Evolutionary conservation across 306 rosid genomes (phyloP).

Genomic region (Begonia masoniana): DNA sequence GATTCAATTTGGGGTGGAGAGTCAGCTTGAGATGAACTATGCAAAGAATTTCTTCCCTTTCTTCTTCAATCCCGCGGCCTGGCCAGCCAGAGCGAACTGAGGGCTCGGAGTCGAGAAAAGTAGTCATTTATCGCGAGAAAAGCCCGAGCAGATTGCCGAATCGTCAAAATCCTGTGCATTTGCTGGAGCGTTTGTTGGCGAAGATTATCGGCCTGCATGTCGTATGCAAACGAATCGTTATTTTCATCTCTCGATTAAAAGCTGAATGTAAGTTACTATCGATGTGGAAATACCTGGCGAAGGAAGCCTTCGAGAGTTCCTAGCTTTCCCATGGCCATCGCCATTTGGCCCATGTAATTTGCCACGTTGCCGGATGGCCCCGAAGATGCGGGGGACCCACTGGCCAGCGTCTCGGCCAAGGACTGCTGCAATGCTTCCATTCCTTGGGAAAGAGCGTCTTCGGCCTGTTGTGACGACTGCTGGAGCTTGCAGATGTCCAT

Average conservation of each 20-base stretch:
- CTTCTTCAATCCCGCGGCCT: conserved; percentile 56
- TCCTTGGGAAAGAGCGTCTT: conserved; percentile 93
- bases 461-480: conserved; percentile 94
- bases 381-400: conserved; percentile 57
- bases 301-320: conserved; percentile 95
- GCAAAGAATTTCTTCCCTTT: too few species aligned
- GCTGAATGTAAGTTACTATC: too few species aligned
- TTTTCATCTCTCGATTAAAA: too few species aligned
- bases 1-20: too few species aligned
- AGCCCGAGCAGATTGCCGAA: conserved; percentile 79
- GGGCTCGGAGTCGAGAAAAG: conserved; percentile 70
- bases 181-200: conserved; percentile 86
- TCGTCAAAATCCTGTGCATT: conserved; percentile 83
- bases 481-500: conserved; percentile 79
- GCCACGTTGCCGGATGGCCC: conserved; percentile 80
- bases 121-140: conserved; percentile 73
- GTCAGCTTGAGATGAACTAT: too few species aligned
- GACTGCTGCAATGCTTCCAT: conserved; percentile 99
- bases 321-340: conserved; percentile 98
- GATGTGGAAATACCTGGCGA: conserved; percentile 36
- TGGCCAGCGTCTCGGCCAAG: conserved; percentile 81
- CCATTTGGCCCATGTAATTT: conserved; percentile 99
- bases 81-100: conserved; percentile 90
- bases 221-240: too few species aligned
- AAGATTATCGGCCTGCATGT: conserved; percentile 66